phyloP scores from a whole-genome alignment of 176 grass and related monocot genomes.

The Triticum dicoccoides region DNA sequence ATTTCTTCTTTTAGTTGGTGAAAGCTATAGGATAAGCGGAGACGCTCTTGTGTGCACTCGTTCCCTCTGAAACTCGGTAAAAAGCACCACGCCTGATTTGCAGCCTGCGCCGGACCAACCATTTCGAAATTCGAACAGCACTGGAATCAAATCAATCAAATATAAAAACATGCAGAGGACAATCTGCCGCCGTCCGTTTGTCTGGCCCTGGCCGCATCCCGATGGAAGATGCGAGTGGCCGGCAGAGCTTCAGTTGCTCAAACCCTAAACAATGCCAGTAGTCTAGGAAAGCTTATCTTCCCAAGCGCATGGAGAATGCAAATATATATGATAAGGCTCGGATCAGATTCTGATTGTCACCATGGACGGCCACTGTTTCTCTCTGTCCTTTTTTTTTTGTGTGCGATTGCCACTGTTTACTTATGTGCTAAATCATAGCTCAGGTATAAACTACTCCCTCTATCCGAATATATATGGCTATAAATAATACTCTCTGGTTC shows the following conservation, averaged over 20 bases:
- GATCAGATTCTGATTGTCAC: conserved; percentile 22
- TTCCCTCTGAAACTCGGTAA: no score
- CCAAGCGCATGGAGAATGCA: neutral
- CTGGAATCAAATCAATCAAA: neutral
- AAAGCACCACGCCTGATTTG: no score
- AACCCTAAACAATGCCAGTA: neutral
- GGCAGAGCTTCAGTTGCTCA: neutral
- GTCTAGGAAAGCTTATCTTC: neutral
- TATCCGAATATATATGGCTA: no score
- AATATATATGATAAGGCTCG: neutral
- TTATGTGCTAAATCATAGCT: no score
- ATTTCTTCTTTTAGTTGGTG: no score
- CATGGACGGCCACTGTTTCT: neutral
- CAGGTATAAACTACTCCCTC: no score
- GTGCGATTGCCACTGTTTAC: neutral
- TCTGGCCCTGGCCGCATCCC: neutral
- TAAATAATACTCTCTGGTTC: no score
- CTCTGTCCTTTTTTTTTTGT: neutral
- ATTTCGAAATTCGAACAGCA: neutral
- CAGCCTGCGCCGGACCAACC: neutral
- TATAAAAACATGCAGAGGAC: neutral
- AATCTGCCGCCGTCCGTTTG: neutral
- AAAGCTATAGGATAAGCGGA: no score
- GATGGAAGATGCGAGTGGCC: neutral
- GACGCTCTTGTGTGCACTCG: no score